These are phyloP conservation scores for Hanseniaspora hatyaiensis DNA, from an alignment of 805 yeast genomes.

Conservation along the genomic window DNA sequence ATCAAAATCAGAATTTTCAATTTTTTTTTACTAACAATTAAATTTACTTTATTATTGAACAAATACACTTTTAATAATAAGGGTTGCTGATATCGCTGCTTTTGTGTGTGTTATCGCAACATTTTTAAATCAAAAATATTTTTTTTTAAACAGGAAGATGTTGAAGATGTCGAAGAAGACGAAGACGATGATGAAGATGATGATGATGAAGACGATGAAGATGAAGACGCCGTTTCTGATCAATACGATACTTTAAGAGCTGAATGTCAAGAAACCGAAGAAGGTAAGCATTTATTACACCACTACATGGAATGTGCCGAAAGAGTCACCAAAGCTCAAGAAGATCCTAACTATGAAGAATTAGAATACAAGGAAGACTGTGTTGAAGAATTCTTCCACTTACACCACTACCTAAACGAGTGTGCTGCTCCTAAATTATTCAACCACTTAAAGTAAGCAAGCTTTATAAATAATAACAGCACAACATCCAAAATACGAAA, in stretches of 20 bases:
- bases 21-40: constrained; percentile 18
- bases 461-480: constrained; percentile 7
- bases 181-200: constrained; percentile 35
- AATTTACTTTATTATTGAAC: constrained; percentile 1
- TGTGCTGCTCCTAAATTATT: constrained; percentile 85
- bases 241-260: constrained; percentile 52
- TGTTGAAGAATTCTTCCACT: constrained; percentile 95
- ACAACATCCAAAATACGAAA: too few species aligned
- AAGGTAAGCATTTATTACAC: constrained; percentile 65
- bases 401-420: constrained; percentile 85
- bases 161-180: constrained; percentile 28
- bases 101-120: too few species aligned
- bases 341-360: constrained; percentile 73
- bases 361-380: constrained; percentile 88
- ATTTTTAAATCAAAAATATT: too few species aligned
- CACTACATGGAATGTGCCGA: constrained; percentile 91
- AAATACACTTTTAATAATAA: constrained; percentile 21
- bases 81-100: too few species aligned
- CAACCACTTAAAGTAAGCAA: constrained; percentile 61
- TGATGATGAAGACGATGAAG: constrained; percentile 59
- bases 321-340: constrained; percentile 80
- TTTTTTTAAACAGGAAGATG: constrained; percentile 25
- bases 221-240: constrained; percentile 58
- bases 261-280: constrained; percentile 57
- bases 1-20: not conserved